phyloP scores from a whole-genome alignment of 23 red algal species.

The Gracilaria domingensis region DNA sequence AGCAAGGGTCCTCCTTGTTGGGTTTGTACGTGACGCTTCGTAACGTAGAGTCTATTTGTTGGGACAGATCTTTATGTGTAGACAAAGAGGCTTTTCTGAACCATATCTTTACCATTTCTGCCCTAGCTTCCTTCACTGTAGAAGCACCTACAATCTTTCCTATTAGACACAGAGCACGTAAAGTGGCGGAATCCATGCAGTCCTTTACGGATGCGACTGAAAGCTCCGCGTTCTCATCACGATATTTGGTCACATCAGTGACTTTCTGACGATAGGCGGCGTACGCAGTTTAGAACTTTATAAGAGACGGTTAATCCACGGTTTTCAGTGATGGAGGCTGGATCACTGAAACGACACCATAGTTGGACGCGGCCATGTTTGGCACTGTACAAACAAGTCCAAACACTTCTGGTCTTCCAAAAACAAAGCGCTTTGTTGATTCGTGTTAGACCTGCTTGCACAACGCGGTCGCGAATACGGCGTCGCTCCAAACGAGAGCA shows the following conservation, averaged over 20 bases:
- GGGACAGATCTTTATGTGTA: conserved; percentile 25
- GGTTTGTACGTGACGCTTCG: not conserved
- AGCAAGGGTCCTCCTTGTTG: not conserved
- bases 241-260: not conserved
- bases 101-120: conserved; percentile 13
- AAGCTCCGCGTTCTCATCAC: not conserved
- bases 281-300: conserved; percentile 29
- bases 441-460: no score
- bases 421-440: conserved; percentile 26
- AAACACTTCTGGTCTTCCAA: not conserved
- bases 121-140: conserved; percentile 11
- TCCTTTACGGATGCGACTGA: not conserved
- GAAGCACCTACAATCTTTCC: conserved; percentile 1
- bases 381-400: no score
- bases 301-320: not conserved
- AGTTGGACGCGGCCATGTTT: not conserved
- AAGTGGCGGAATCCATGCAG: conserved; percentile 4
- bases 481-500: no score
- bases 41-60: conserved; percentile 28
- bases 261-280: not conserved
- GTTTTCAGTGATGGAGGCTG: not conserved
- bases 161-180: conserved; percentile 29
- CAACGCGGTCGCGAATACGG: no score
- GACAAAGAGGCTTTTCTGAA: not conserved
- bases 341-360: conserved; percentile 5